Evolutionary conservation across 768 basidiomycete genomes (phyloP).

Genomic region (Sarcodon aspratus): DNA sequence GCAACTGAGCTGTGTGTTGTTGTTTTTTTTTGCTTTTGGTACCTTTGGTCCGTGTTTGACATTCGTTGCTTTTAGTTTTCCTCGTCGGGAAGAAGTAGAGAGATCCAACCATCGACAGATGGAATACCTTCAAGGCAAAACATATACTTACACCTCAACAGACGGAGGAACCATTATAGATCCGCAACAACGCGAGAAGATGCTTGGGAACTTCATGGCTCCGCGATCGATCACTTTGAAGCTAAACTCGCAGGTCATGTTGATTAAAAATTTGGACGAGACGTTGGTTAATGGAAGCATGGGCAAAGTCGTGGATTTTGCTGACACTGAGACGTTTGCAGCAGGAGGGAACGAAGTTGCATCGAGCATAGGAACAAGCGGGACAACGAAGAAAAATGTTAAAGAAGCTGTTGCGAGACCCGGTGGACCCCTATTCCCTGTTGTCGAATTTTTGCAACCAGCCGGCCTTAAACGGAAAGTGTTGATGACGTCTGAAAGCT

Average conservation of each 20-base stretch:
- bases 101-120: conserved; percentile 68
- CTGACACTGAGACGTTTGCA: conserved; percentile 29
- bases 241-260: conserved; percentile 76
- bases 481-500: conserved; percentile 58
- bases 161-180: conserved; percentile 57
- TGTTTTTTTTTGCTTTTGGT: background rate
- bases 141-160: conserved; percentile 37
- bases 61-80: conserved; percentile 48
- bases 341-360: conserved; percentile 17
- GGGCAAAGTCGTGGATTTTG: conserved; percentile 74
- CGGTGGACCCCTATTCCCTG: conserved; percentile 36
- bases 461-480: conserved; percentile 42
- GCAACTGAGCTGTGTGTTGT: conserved; percentile 88
- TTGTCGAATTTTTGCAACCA: conserved; percentile 68
- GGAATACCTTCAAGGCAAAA: conserved; percentile 39
- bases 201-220: conserved; percentile 89
- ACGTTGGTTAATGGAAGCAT: conserved; percentile 90
- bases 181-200: conserved; percentile 50
- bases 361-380: conserved; percentile 25
- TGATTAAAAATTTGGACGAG: conserved; percentile 91
- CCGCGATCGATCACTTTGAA: conserved; percentile 58
- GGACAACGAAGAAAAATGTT: conserved; percentile 2
- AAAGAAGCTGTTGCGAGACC: conserved; percentile 1
- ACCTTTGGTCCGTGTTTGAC: background rate
- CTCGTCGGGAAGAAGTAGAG: conserved; percentile 87